Percentiles rank a stretch among this genome's conserved stretches.
These are phyloP conservation scores for Sphaerostilbella broomeana DNA, from an alignment of 2,329 filamentous ascomycete species.

Conservation along the genomic window DNA sequence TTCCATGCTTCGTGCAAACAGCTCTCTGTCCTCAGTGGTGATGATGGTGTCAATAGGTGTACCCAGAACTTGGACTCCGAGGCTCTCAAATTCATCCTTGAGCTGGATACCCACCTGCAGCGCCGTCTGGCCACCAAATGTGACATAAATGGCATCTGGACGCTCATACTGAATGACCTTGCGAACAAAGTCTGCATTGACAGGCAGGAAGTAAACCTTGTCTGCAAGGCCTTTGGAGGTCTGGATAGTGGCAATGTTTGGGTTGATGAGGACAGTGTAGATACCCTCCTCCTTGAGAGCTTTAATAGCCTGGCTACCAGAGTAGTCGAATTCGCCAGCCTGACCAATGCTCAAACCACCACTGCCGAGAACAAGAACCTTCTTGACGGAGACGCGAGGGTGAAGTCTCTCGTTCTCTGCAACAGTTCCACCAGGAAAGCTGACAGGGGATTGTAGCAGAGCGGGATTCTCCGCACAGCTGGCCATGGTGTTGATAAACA, in stretches of 20 bases:
- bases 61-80: slow-evolving; percentile 90
- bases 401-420: slow-evolving; percentile 71
- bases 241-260: slow-evolving; percentile 97
- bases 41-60: slow-evolving; percentile 98
- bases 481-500: slow-evolving; percentile 82
- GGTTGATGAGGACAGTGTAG: slow-evolving; percentile 97
- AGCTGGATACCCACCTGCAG: slow-evolving; percentile 95
- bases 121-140: slow-evolving; percentile 95
- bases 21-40: slow-evolving; percentile 94
- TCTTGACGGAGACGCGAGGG: slow-evolving; percentile 80
- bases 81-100: slow-evolving; percentile 89
- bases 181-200: slow-evolving; percentile 93
- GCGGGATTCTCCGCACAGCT: slow-evolving; percentile 61
- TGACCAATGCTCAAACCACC: slow-evolving; percentile 96
- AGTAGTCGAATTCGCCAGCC: slow-evolving; percentile 98
- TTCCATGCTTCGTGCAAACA: slow-evolving; percentile 97
- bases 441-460: slow-evolving; percentile 65
- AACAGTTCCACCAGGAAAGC: slow-evolving; percentile 77
- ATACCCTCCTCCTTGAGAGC: slow-evolving; percentile 96
- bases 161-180: slow-evolving; percentile 95
- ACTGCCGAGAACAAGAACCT: slow-evolving; percentile 88
- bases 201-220: slow-evolving; percentile 97
- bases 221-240: slow-evolving; percentile 96
- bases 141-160: slow-evolving; percentile 94
- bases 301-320: slow-evolving; percentile 96